Percentiles rank a stretch among this genome's conserved stretches.
phyloP scores from a whole-genome alignment of 306 rosid genomes.

The Hippophae rhamnoides region DNA sequence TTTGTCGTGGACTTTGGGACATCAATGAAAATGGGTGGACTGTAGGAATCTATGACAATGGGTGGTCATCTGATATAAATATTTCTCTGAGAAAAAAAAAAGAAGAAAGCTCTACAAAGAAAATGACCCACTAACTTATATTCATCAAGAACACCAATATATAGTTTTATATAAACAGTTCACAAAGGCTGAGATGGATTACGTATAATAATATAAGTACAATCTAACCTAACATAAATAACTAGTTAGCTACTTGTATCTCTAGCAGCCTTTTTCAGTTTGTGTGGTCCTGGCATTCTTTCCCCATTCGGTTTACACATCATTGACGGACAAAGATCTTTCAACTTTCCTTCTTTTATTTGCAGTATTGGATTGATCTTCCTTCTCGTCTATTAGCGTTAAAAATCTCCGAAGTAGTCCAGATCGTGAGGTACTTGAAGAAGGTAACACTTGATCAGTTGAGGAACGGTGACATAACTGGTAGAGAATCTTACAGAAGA shows the following conservation, averaged over 20 bases:
- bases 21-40: constrained; percentile 27
- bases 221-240: background rate
- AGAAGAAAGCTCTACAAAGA: too few species aligned
- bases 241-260: background rate
- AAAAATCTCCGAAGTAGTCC: constrained; percentile 45
- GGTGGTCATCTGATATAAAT: constrained; percentile 28
- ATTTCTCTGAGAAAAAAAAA: constrained; percentile 19
- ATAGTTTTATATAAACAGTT: too few species aligned
- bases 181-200: too few species aligned
- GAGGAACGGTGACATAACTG: constrained; percentile 26
- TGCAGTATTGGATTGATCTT: constrained; percentile 28
- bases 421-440: constrained; percentile 20
- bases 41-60: constrained; percentile 37
- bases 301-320: constrained; percentile 21
- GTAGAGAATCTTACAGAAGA: constrained; percentile 40
- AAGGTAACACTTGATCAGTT: constrained; percentile 25
- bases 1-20: constrained; percentile 27
- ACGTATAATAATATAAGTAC: too few species aligned
- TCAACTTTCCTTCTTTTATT: constrained; percentile 57
- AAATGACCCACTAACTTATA: too few species aligned
- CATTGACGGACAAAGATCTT: constrained; percentile 23
- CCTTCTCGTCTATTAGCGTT: constrained; percentile 61
- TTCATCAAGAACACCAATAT: too few species aligned
- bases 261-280: constrained; percentile 4
- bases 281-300: constrained; percentile 5